Base-by-base conservation (phyloP, 176 grass and related monocot species). In the Oryza glumipatula region DNA sequence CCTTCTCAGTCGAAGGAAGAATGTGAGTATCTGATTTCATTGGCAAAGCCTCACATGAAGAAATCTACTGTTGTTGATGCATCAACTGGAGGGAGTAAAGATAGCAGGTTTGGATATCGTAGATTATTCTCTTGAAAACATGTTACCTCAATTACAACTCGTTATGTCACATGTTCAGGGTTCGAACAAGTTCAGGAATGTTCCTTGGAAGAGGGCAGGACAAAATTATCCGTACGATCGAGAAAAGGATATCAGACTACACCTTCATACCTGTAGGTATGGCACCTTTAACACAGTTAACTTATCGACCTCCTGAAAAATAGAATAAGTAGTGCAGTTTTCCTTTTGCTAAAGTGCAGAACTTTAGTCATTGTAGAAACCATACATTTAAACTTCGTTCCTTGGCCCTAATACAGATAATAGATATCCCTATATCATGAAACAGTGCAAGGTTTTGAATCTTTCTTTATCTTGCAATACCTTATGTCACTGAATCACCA, bases 191-290 rank as follows among this genome's bases (percentile, higher is more conserved):
- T 83, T 96, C 94, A 65, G 96, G 96, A 60, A 99, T 90, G 90
- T 99, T 99, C 86, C 83, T 99, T 68, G 88, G 82, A 91, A 99
- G 96, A 96, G 91, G 93, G 9, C 91, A 92, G 68, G 96, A 99
- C 46, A 91, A 94, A 81, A 82, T 91, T 64, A 80, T 99, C 58
- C 66, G 76, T 13, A 82, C 81, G 60, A 96, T 99, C 15, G 96
- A 99, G 91, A 99, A 99, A 88, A 94, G 94, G 70, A 96, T 99
- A 89, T 84, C 93, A 41, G 96, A 99, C 91, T 99, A 56, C 72
- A 91, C 94, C 76, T 99, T 99, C 88, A 88, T 99, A 92, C 96
- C 94, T 90, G 84, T 84, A 79, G 96, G 96, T 99, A 90, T 63
- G 89, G 17, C 33, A 76, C 15, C 45, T 45, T 72, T 73, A 66